Percentiles rank a stretch among this genome's conserved stretches.
Evolutionary conservation across 768 basidiomycete genomes (phyloP).

Genomic region (Lentinula edodes): DNA sequence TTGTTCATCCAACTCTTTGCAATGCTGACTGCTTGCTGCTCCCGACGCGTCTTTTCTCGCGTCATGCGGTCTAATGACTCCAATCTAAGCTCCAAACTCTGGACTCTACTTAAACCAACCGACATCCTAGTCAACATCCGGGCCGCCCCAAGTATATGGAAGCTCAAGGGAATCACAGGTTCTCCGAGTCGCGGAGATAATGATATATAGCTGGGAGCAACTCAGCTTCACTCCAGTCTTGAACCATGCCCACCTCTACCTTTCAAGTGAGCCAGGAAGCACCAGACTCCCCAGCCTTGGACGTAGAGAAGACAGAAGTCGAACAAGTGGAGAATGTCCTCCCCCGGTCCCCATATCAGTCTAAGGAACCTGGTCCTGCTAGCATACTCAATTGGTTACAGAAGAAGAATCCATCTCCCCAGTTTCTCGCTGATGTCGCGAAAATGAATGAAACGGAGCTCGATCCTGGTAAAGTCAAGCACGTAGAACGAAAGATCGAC

Average conservation of each 20-base stretch:
- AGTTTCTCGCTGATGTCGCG: constrained; percentile 15
- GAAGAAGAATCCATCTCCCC: constrained; percentile 15
- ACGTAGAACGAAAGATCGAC: constrained; percentile 17
- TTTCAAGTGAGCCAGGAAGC: not conserved
- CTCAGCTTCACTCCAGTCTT: not conserved
- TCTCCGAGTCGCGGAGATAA: not conserved
- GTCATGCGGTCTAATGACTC: not conserved
- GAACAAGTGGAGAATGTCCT: constrained; percentile 8
- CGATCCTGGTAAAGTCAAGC: constrained; percentile 13
- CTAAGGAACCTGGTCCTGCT: not conserved
- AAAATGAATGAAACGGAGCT: constrained; percentile 13
- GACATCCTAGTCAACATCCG: not conserved
- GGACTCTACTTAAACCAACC: not conserved
- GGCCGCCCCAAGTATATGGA: not conserved
- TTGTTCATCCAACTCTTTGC: not conserved
- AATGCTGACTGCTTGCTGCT: not conserved
- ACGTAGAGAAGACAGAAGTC: constrained; percentile 11
- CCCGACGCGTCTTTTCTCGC: not conserved
- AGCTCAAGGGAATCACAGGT: not conserved
- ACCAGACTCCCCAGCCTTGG: not conserved
- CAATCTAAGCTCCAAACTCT: too few relatives aligned
- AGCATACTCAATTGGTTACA: constrained; percentile 14
- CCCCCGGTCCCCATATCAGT: not conserved
- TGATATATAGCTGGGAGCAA: not conserved
- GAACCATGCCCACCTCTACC: not conserved